Percentiles rank a stretch among this genome's conserved stretches.
phyloP scores from a whole-genome alignment of 176 grass and related monocot genomes.

The Typha latifolia region DNA sequence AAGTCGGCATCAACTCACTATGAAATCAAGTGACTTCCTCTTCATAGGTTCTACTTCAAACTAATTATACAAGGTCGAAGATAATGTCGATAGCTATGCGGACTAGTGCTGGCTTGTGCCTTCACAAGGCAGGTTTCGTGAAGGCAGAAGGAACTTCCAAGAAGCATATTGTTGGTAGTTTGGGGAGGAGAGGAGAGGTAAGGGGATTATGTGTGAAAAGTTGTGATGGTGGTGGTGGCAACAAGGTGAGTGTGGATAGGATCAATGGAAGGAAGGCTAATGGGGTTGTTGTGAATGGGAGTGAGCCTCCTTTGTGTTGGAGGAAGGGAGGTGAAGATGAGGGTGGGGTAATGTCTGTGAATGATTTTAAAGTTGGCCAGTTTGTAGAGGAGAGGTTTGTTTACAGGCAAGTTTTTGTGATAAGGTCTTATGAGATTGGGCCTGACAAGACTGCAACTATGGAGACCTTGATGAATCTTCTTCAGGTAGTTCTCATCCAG shows the following conservation, averaged over 20 bases:
- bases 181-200: not conserved
- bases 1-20: not conserved
- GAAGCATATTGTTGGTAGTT: not conserved
- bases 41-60: not conserved
- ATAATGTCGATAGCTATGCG: not conserved
- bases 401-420: slow-evolving; percentile 42
- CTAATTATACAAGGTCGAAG: not conserved
- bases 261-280: slow-evolving; percentile 33
- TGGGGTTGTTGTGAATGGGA: slow-evolving; percentile 9
- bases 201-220: not conserved
- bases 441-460: slow-evolving; percentile 49
- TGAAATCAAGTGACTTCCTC: not conserved
- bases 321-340: not conserved
- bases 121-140: not conserved
- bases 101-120: not conserved
- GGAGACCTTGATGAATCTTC: slow-evolving; percentile 47
- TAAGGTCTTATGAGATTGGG: slow-evolving; percentile 50
- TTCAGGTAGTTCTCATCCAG: slow-evolving; percentile 22
- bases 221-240: not conserved
- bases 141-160: not conserved
- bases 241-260: not conserved
- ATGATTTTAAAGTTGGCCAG: slow-evolving; percentile 29
- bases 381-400: slow-evolving; percentile 39
- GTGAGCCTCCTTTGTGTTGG: slow-evolving; percentile 4
- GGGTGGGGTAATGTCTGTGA: not conserved